A percentile compares a stretch with the other conserved stretches of the same genome.
These are phyloP conservation scores for Wickerhamomyces ciferrii DNA, from an alignment of 805 yeast genomes.

Conservation along the genomic window DNA sequence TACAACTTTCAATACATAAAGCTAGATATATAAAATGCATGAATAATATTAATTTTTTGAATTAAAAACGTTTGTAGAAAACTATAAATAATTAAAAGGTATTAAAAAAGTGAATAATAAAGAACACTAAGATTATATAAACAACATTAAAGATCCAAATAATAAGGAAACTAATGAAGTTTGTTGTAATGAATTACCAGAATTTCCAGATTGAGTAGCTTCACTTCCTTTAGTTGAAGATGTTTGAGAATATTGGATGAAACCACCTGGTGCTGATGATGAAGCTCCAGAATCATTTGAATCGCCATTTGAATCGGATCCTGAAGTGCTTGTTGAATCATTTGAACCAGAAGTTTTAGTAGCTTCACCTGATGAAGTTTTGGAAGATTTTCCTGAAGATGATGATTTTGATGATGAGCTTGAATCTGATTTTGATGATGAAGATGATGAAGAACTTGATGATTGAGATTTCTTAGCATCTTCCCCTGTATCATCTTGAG, in stretches of 20 bases:
- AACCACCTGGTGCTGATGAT: background rate
- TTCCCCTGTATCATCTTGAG: slow-evolving; percentile 60
- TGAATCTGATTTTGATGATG: background rate
- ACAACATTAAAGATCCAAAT: background rate
- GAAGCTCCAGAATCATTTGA: background rate
- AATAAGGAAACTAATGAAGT: background rate
- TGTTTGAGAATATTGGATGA: slow-evolving; percentile 1
- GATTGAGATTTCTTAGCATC: no score
- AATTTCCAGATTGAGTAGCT: background rate
- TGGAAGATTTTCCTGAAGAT: slow-evolving; percentile 7
- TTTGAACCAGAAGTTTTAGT: background rate
- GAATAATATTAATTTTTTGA: no score
- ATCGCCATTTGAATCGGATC: background rate
- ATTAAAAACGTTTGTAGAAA: no score
- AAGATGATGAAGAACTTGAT: no score
- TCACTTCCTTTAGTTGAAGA: background rate
- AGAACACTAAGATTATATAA: background rate
- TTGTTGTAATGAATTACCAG: background rate
- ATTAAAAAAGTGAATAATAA: background rate
- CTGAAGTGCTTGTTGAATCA: background rate
- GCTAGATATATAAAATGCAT: no score
- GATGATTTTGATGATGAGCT: slow-evolving; percentile 11
- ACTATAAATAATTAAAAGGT: no score
- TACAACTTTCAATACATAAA: no score
- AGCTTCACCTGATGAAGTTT: background rate